Conservation (phyloP, 2,329 filamentous ascomycete species). For the Paraphaeosphaeria minitans region DNA sequence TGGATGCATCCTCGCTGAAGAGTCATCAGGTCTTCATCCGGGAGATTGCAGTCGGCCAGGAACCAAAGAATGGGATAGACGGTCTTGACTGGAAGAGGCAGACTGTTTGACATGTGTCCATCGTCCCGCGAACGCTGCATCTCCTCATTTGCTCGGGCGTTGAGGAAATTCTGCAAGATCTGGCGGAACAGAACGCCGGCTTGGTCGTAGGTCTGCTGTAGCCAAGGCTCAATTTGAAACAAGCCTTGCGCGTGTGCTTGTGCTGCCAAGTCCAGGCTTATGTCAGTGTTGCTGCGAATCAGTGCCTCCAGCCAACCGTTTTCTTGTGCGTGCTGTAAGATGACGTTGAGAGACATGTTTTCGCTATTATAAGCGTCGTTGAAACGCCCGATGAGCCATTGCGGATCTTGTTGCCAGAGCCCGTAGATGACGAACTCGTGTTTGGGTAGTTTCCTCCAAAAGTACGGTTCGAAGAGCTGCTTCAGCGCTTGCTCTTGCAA, state of each 20-base stretch:
- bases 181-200: slow-evolving; percentile 70
- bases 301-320: slow-evolving; percentile 85
- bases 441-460: slow-evolving; percentile 76
- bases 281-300: slow-evolving; percentile 77
- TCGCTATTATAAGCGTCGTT: slow-evolving; percentile 75
- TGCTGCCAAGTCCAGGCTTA: slow-evolving; percentile 85
- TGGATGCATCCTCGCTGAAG: slow-evolving; percentile 89
- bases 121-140: slow-evolving; percentile 75
- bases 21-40: slow-evolving; percentile 72
- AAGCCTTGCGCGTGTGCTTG: slow-evolving; percentile 79
- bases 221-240: slow-evolving; percentile 83
- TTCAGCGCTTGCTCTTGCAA: slow-evolving; percentile 77
- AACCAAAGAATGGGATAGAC: slow-evolving; percentile 81
- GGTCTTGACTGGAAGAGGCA: slow-evolving; percentile 82
- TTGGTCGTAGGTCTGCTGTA: slow-evolving; percentile 69
- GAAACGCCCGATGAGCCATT: slow-evolving; percentile 82
- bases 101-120: slow-evolving; percentile 64
- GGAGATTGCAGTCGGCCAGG: slow-evolving; percentile 63
- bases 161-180: slow-evolving; percentile 78
- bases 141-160: slow-evolving; percentile 84
- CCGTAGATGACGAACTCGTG: slow-evolving; percentile 90
- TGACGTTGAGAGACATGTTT: slow-evolving; percentile 68
- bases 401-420: slow-evolving; percentile 86
- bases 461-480: slow-evolving; percentile 80
- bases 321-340: slow-evolving; percentile 79